phyloP scores from a whole-genome alignment of 225 moss, liverwort and hornwort genomes.

The Straminergon stramineum region DNA sequence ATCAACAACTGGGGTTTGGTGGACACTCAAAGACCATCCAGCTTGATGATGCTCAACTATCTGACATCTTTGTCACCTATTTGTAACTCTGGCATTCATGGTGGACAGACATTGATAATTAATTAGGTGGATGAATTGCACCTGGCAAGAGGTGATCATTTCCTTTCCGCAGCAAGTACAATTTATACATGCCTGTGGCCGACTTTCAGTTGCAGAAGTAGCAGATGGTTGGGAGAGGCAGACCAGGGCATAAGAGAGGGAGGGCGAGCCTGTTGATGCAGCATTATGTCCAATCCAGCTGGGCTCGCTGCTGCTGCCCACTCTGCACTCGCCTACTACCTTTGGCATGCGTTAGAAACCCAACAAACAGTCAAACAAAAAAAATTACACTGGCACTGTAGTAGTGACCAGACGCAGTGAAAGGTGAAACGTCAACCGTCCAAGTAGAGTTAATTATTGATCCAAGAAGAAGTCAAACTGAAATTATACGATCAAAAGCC shows the following conservation, averaged over 20 bases:
- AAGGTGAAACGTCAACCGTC: constrained; percentile 2
- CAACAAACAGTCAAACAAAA: neutral
- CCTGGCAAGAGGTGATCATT: constrained; percentile 13
- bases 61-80: constrained; percentile 13
- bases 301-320: neutral
- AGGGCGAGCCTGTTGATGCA: neutral
- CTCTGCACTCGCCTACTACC: neutral
- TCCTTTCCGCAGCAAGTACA: constrained; percentile 1
- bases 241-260: neutral
- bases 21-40: constrained; percentile 8
- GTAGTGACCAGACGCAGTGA: neutral
- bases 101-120: constrained; percentile 6
- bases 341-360: neutral
- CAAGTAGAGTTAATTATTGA: neutral
- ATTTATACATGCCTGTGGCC: constrained; percentile 4
- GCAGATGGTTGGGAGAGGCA: neutral
- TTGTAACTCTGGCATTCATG: constrained; percentile 14
- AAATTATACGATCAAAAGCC: neutral
- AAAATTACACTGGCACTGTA: neutral
- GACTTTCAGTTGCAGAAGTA: constrained; percentile 9
- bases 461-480: constrained; percentile 1
- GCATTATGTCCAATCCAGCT: neutral
- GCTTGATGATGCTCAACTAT: constrained; percentile 10
- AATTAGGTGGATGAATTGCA: constrained; percentile 18
- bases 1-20: constrained; percentile 14